Evolutionary conservation across 768 basidiomycete genomes (phyloP).

Genomic region (Podaxis sp.): DNA sequence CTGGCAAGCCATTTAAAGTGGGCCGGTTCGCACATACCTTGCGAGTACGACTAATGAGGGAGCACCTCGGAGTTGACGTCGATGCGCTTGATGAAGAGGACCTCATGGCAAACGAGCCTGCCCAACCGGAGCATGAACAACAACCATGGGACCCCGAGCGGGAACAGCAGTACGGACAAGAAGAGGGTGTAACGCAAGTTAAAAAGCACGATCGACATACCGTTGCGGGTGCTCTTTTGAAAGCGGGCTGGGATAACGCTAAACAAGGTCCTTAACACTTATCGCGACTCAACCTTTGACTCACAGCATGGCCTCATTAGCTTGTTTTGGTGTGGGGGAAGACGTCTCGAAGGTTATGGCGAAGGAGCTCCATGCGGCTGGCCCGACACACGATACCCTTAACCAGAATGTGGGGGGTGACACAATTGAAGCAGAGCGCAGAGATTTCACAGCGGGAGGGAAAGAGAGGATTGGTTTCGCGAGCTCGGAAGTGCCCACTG

Average conservation of each 20-base stretch:
- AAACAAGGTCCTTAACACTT: constrained; percentile 46
- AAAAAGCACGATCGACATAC: constrained; percentile 37
- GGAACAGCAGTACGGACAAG: constrained; percentile 56
- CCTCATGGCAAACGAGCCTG: constrained; percentile 52
- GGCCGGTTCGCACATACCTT: constrained; percentile 96
- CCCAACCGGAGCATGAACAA: constrained; percentile 49
- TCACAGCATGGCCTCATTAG: constrained; percentile 27
- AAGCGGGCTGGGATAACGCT: constrained; percentile 37
- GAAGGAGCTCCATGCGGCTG: constrained; percentile 41
- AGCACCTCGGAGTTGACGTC: constrained; percentile 94
- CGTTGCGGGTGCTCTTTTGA: constrained; percentile 31
- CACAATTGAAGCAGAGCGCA: constrained; percentile 48
- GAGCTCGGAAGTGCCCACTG: constrained; percentile 60
- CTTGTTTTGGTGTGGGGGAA: constrained; percentile 38
- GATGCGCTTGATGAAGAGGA: constrained; percentile 83
- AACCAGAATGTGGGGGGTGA: constrained; percentile 43
- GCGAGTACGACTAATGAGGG: constrained; percentile 91
- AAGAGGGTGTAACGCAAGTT: constrained; percentile 42
- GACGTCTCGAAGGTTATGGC: constrained; percentile 32
- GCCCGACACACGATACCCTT: constrained; percentile 38
- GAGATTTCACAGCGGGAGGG: constrained; percentile 52
- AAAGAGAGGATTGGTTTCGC: constrained; percentile 56
- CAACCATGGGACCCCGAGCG: constrained; percentile 73
- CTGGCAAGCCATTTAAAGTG: constrained; percentile 90
- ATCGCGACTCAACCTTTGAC: neutral